Evolutionary conservation across 1,284 basidiomycete genomes (phyloP).

Genomic region (Cerrena zonata): DNA sequence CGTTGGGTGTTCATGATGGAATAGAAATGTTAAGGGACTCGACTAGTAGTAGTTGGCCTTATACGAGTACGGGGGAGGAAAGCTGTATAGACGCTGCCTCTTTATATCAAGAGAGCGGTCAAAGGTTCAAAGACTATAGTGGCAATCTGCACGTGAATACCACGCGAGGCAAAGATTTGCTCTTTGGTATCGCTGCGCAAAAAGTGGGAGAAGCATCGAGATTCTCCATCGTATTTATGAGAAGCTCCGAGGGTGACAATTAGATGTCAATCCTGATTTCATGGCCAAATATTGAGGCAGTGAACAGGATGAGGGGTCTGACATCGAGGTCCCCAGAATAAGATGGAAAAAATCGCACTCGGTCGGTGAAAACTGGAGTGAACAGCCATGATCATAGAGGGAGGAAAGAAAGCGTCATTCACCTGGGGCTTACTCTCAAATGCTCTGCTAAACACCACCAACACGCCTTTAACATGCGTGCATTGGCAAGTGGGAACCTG

Average conservation of each 20-base stretch:
- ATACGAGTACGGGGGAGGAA: conserved; percentile 8
- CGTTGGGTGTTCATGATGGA: conserved; percentile 8
- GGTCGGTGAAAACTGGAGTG: conserved; percentile 16
- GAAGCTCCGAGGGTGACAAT: conserved; percentile 17
- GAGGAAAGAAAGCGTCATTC: conserved; percentile 20
- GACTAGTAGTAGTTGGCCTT: background rate
- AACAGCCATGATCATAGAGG: conserved; percentile 25
- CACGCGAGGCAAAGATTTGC: conserved; percentile 24
- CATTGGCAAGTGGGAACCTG: conserved; percentile 8
- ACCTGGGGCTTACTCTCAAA: conserved; percentile 23
- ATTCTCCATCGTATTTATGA: conserved; percentile 15
- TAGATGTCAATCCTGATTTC: conserved; percentile 18
- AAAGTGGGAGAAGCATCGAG: conserved; percentile 17
- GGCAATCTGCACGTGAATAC: conserved; percentile 25
- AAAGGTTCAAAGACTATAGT: conserved; percentile 23
- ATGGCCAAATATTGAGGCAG: conserved; percentile 18
- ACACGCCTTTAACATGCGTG: conserved; percentile 30
- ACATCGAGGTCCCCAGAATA: background rate
- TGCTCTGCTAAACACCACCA: conserved; percentile 27
- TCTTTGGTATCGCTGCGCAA: conserved; percentile 14
- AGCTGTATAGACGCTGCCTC: conserved; percentile 15
- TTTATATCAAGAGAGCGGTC: conserved; percentile 24
- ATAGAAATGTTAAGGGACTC: conserved; percentile 1
- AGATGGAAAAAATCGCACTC: background rate
- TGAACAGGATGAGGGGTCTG: conserved; percentile 13